Conservation (phyloP, 192 early-diverging fungal species). For the Gonapodya sp. region DNA sequence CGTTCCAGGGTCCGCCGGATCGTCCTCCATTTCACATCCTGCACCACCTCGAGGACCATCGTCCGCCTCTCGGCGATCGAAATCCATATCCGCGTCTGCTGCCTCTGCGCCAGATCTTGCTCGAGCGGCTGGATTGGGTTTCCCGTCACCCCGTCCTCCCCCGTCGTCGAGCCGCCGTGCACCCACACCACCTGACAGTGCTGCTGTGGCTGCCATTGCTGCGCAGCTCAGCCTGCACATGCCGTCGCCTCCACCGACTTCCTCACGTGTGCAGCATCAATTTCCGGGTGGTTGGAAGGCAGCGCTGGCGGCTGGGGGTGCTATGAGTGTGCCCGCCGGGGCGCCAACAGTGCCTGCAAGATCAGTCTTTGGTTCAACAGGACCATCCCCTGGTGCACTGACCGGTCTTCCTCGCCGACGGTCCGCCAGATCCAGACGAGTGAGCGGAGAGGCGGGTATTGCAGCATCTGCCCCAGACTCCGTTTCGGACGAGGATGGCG, state of each 20-base stretch:
- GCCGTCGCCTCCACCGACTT: not conserved
- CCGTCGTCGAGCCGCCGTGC: not conserved
- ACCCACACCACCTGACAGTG: not conserved
- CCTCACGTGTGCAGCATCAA: no score
- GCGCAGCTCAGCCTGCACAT: not conserved
- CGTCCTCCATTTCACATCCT: not conserved
- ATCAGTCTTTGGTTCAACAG: not conserved
- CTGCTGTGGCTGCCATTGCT: not conserved
- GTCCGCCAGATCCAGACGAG: not conserved
- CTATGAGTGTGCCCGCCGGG: not conserved
- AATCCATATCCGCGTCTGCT: not conserved
- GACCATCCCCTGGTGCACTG: not conserved
- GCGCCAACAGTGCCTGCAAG: not conserved
- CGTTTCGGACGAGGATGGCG: no score
- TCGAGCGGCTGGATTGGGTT: not conserved
- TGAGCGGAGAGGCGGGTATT: not conserved
- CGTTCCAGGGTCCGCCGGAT: not conserved
- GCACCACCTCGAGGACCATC: not conserved
- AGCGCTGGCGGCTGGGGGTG: no score
- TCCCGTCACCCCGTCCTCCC: not conserved
- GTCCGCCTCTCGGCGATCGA: not conserved
- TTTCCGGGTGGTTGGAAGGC: no score
- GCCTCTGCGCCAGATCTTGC: not conserved
- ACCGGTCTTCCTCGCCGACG: not conserved
- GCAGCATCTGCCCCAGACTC: not conserved